phyloP scores from a whole-genome alignment of 2,329 filamentous ascomycete species.

The Nemania sp. region DNA sequence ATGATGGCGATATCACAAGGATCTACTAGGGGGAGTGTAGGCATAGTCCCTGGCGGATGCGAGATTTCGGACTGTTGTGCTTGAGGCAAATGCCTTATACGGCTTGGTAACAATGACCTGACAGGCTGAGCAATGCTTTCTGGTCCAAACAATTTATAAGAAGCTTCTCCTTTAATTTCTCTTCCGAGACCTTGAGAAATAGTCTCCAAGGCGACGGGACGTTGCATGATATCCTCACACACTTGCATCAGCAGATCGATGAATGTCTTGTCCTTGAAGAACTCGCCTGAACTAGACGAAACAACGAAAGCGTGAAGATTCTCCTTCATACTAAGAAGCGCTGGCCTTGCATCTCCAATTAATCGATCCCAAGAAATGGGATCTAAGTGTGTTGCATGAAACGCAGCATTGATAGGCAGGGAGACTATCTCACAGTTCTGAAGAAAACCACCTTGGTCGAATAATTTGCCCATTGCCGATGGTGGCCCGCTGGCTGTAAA shows the following conservation, averaged over 20 bases:
- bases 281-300: conserved; percentile 14
- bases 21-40: not conserved
- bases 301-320: conserved; percentile 12
- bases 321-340: conserved; percentile 1
- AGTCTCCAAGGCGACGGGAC: conserved; percentile 8
- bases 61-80: not conserved
- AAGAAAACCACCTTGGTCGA: not conserved
- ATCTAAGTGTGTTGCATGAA: conserved; percentile 21
- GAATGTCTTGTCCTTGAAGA: not conserved
- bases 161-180: not conserved
- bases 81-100: not conserved
- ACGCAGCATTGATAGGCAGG: conserved; percentile 11
- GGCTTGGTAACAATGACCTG: not conserved
- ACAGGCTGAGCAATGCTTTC: conserved; percentile 9
- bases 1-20: conserved; percentile 36
- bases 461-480: not conserved
- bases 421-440: not conserved
- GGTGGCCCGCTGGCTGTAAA: conserved; percentile 24
- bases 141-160: conserved; percentile 16
- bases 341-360: not conserved
- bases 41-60: no score
- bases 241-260: conserved; percentile 3
- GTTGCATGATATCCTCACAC: conserved; percentile 21
- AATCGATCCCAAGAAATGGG: conserved; percentile 7
- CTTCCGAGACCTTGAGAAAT: not conserved